These are phyloP conservation scores for Saccharomycopsis sp. DNA, from an alignment of 805 yeast genomes.

Conservation along the genomic window DNA sequence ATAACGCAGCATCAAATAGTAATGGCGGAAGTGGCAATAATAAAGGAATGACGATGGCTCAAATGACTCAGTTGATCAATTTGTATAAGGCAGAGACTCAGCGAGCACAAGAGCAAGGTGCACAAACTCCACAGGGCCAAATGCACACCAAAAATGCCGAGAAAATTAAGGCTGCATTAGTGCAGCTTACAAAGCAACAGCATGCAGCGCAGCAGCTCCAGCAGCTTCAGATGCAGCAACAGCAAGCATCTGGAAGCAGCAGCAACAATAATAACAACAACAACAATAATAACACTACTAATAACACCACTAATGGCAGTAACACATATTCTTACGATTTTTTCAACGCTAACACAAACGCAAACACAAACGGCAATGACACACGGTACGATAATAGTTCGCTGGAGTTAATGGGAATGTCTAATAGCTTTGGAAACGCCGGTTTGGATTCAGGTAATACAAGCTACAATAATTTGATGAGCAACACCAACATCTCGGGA, in stretches of 20 bases:
- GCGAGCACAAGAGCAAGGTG: conserved; percentile 6
- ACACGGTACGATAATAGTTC: too few relatives aligned
- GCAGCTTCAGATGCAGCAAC: conserved; percentile 12
- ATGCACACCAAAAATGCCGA: conserved; percentile 18
- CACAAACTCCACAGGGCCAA: conserved; percentile 14
- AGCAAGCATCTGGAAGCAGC: conserved; percentile 14
- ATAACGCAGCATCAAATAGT: background rate
- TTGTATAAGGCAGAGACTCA: conserved; percentile 13
- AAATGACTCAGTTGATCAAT: background rate
- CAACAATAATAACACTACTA: background rate
- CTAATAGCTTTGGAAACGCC: background rate
- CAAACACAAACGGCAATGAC: background rate
- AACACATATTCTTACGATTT: background rate
- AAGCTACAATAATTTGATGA: background rate
- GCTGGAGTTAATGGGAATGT: too few relatives aligned
- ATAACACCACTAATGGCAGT: background rate
- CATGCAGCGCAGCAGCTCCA: conserved; percentile 20
- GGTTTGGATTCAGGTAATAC: background rate
- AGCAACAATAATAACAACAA: conserved; percentile 10
- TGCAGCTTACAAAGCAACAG: conserved; percentile 12
- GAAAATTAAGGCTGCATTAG: conserved; percentile 10
- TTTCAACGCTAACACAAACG: background rate
- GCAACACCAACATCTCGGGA: background rate
- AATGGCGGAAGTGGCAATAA: background rate
- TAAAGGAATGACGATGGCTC: background rate